Percentiles rank a stretch among this genome's conserved stretches.
phyloP scores from a whole-genome alignment of 148 eudicot genomes.

The Amaranthus palmeri region DNA sequence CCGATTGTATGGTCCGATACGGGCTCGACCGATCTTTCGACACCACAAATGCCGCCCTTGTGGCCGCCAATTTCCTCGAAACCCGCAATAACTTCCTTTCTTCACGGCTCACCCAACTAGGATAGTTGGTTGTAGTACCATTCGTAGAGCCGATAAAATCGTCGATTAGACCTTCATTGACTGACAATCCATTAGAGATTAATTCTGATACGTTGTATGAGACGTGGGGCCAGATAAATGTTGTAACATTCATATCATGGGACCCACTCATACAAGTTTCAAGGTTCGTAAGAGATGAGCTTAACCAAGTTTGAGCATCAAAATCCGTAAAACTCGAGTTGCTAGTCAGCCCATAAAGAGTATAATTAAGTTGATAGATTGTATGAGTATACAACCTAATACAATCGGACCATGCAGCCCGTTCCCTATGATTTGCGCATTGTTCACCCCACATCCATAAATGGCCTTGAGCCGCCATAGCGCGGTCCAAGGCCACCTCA shows the following conservation, averaged over 20 bases:
- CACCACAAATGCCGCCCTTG: slow-evolving; percentile 35
- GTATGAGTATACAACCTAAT: slow-evolving; percentile 45
- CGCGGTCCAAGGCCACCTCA: slow-evolving; percentile 46
- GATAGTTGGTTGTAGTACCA: slow-evolving; percentile 15
- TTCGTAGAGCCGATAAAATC: not conserved
- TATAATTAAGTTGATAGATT: slow-evolving; percentile 47
- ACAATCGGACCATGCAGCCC: slow-evolving; percentile 58
- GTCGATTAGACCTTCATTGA: slow-evolving; percentile 26
- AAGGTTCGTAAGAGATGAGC: slow-evolving; percentile 41
- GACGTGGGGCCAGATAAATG: slow-evolving; percentile 32
- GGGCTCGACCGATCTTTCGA: slow-evolving; percentile 32
- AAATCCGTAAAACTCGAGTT: slow-evolving; percentile 29
- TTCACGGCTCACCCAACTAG: slow-evolving; percentile 31
- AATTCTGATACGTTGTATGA: slow-evolving; percentile 40
- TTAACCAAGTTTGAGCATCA: slow-evolving; percentile 44
- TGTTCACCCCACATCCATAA: slow-evolving; percentile 30
- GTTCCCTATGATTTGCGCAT: slow-evolving; percentile 37
- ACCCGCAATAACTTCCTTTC: slow-evolving; percentile 24
- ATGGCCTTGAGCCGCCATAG: slow-evolving; percentile 30
- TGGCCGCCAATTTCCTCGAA: slow-evolving; percentile 17
- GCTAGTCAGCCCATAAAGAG: slow-evolving; percentile 34
- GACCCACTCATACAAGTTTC: slow-evolving; percentile 36
- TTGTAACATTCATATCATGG: slow-evolving; percentile 34
- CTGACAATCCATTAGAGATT: slow-evolving; percentile 36
- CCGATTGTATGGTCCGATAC: slow-evolving; percentile 40